These are phyloP conservation scores for Byssochlamys sp. DNA, from an alignment of 2,329 filamentous ascomycete species.

Conservation along the genomic window DNA sequence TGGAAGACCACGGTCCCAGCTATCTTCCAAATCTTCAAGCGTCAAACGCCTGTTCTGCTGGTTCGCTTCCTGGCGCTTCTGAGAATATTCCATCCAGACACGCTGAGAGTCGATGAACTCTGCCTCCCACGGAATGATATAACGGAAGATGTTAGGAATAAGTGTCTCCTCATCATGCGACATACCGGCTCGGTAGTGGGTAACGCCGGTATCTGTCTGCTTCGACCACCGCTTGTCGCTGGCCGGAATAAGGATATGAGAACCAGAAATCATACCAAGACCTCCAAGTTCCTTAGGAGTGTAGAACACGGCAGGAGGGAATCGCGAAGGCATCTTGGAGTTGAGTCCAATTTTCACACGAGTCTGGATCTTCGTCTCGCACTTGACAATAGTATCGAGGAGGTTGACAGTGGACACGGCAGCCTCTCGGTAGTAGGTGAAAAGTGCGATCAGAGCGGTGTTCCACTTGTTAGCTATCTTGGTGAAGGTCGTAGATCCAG, in stretches of 20 bases:
- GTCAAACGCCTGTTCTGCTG: slow-evolving; percentile 93
- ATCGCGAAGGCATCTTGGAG: slow-evolving; percentile 98
- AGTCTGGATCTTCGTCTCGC: slow-evolving; percentile 98
- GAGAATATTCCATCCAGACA: slow-evolving; percentile 98
- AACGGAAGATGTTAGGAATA: slow-evolving; percentile 97
- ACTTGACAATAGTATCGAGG: slow-evolving; percentile 96
- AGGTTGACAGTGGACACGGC: slow-evolving; percentile 90
- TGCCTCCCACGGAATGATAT: slow-evolving; percentile 97
- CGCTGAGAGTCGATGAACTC: slow-evolving; percentile 98
- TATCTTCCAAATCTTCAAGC: slow-evolving; percentile 91
- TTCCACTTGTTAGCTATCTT: slow-evolving; percentile 99
- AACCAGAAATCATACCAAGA: slow-evolving; percentile 96
- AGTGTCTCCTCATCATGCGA: slow-evolving; percentile 94
- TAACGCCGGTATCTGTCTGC: slow-evolving; percentile 93
- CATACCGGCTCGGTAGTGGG: slow-evolving; percentile 95
- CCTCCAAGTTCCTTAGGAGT: slow-evolving; percentile 96
- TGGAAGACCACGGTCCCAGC: slow-evolving; percentile 93
- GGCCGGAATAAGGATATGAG: slow-evolving; percentile 91
- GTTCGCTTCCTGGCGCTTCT: slow-evolving; percentile 92
- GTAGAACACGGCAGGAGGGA: slow-evolving; percentile 96
- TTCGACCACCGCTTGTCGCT: slow-evolving; percentile 98
- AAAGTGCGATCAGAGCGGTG: slow-evolving; percentile 88
- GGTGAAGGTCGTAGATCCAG: slow-evolving; percentile 96
- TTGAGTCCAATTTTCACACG: slow-evolving; percentile 97
- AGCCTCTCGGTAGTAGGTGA: slow-evolving; percentile 96